A percentile compares a stretch with the other conserved stretches of the same genome.
phyloP scores from a whole-genome alignment of 257 asterid species.

The Nicotiana benthamiana region DNA sequence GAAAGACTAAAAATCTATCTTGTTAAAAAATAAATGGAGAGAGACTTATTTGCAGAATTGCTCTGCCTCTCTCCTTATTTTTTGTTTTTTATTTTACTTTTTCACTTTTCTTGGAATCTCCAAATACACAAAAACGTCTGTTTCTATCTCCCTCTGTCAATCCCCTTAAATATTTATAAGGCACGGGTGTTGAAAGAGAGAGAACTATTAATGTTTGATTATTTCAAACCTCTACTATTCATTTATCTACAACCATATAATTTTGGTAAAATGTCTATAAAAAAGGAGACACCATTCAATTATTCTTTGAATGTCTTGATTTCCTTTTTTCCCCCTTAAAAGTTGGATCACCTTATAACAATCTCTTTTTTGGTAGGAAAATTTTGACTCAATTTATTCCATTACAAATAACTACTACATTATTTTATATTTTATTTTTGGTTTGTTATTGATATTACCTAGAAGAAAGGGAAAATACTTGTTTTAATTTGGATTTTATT shows the following conservation, averaged over 20 bases:
- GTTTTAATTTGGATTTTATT: background rate
- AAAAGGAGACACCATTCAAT: background rate
- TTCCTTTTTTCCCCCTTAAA: background rate
- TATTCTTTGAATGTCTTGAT: background rate
- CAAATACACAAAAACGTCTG: background rate
- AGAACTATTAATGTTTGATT: background rate
- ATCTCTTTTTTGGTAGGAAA: background rate
- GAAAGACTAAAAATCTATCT: background rate
- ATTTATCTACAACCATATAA: background rate
- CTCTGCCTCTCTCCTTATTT: slow-evolving; percentile 1
- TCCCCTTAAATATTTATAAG: background rate
- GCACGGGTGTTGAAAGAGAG: background rate
- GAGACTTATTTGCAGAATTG: slow-evolving; percentile 4
- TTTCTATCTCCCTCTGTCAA: background rate
- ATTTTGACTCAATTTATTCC: background rate
- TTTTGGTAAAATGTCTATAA: background rate
- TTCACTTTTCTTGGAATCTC: background rate
- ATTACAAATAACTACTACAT: background rate
- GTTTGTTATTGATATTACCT: background rate
- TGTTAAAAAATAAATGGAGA: background rate
- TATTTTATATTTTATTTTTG: background rate
- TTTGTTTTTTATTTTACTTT: background rate
- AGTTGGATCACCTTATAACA: background rate
- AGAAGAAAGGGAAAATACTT: background rate
- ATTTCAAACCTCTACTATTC: background rate